A percentile compares a stretch with the other conserved stretches of the same genome.
Conservation (phyloP, 345 rosid species). For the Camelina sativa region DNA sequence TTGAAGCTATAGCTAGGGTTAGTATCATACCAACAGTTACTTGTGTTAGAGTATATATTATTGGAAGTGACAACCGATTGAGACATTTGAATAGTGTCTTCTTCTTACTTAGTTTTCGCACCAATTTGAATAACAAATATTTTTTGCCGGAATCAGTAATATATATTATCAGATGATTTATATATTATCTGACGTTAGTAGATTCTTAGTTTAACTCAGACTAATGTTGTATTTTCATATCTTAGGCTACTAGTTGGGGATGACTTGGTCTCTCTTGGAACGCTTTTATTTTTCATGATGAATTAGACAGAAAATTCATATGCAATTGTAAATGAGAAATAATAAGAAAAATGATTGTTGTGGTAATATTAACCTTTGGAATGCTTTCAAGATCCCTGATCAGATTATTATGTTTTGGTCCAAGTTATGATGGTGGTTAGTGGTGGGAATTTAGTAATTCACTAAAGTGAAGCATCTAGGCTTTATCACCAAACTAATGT, state of each 20-base stretch:
- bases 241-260: conserved; percentile 1
- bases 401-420: conserved; percentile 27
- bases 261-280: background rate
- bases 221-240: background rate
- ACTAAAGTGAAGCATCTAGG: conserved; percentile 41
- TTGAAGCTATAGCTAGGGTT: conserved; percentile 46
- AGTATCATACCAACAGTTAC: conserved; percentile 45
- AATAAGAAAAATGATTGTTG: background rate
- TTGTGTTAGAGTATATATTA: conserved; percentile 40
- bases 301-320: conserved; percentile 2
- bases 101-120: conserved; percentile 22
- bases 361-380: conserved; percentile 12
- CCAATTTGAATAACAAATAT: conserved; percentile 17
- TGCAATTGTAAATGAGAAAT: background rate
- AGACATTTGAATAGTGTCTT: conserved; percentile 48
- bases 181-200: background rate
- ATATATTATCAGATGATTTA: background rate
- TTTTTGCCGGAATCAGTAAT: background rate
- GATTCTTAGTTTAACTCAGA: background rate
- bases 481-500: conserved; percentile 33
- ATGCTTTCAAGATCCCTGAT: conserved; percentile 30
- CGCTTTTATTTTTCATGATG: background rate
- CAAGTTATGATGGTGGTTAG: conserved; percentile 48
- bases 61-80: conserved; percentile 62
- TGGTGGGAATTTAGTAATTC: conserved; percentile 45